Conservation (phyloP, 345 rosid genomes). For the Gossypium ekmanianum region DNA sequence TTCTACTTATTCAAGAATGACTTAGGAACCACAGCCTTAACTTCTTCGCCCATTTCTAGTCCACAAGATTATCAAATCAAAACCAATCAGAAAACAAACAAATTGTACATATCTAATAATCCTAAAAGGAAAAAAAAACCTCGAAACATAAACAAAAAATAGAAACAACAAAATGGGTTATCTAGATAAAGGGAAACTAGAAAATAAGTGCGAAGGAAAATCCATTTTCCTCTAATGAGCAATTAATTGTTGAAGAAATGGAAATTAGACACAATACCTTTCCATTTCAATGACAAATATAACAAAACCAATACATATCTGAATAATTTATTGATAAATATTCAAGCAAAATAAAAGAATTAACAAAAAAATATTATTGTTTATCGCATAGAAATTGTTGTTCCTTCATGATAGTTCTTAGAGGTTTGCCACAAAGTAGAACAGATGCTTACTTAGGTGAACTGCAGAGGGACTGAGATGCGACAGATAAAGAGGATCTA, state of each 20-base stretch:
- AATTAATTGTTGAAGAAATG: background rate
- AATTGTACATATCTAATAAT: background rate
- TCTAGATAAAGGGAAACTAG: background rate
- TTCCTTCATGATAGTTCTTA: background rate
- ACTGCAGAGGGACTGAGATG: background rate
- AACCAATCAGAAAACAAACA: background rate
- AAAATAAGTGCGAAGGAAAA: background rate
- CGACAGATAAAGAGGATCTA: background rate
- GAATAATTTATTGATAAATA: background rate
- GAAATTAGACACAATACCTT: background rate
- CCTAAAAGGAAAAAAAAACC: background rate
- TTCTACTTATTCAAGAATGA: slow-evolving; percentile 74
- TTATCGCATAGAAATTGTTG: background rate
- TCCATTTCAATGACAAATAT: background rate
- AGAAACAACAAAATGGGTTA: background rate
- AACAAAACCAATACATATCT: background rate
- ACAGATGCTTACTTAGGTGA: background rate
- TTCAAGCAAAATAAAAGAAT: background rate
- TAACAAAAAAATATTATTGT: background rate
- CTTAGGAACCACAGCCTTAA: slow-evolving; percentile 57
- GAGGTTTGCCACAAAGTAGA: background rate
- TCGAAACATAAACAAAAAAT: background rate
- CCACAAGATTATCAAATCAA: background rate
- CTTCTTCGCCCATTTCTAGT: slow-evolving; percentile 32
- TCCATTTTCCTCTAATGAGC: background rate